Conservation (phyloP, 495 filamentous ascomycete species). For the Apodospora peruviana region DNA sequence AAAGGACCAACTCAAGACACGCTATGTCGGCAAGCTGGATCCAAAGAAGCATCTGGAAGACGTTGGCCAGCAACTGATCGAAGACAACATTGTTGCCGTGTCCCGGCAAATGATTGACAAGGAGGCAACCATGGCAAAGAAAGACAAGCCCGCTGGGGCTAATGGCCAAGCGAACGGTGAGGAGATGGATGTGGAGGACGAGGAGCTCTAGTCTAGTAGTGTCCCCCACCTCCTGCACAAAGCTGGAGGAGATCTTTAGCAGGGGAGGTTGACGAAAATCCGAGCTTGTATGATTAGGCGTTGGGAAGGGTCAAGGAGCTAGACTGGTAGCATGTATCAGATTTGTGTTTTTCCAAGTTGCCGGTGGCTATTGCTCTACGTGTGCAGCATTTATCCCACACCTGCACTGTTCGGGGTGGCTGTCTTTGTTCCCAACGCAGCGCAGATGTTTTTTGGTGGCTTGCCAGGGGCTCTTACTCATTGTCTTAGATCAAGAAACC, state of each 20-base stretch:
- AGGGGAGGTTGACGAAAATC: too few species aligned
- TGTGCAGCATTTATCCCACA: too few species aligned
- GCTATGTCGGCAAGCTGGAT: conserved; percentile 98
- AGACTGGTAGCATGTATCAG: conserved; percentile 18
- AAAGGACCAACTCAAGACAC: conserved; percentile 95
- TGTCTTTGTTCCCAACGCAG: too few species aligned
- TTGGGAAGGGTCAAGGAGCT: conserved; percentile 20
- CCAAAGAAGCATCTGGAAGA: conserved; percentile 99
- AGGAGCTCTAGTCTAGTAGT: too few species aligned
- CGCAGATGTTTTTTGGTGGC: too few species aligned
- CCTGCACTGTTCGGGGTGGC: too few species aligned
- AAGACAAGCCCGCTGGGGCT: conserved; percentile 33
- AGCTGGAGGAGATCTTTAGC: too few species aligned
- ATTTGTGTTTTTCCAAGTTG: conserved; percentile 8
- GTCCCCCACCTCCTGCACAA: too few species aligned
- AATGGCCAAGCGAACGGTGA: conserved; percentile 54
- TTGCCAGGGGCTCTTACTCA: too few species aligned
- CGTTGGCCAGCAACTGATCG: conserved; percentile 90
- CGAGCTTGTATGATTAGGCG: conserved; percentile 30
- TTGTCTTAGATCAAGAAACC: too few species aligned
- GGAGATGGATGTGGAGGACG: conserved; percentile 49
- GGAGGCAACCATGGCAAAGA: conserved; percentile 68
- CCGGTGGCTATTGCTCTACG: too few species aligned
- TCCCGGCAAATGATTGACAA: conserved; percentile 99
- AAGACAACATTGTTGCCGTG: conserved; percentile 97